Base-by-base conservation (phyloP, 148 eudicot genomes). In the Drosera capensis region DNA sequence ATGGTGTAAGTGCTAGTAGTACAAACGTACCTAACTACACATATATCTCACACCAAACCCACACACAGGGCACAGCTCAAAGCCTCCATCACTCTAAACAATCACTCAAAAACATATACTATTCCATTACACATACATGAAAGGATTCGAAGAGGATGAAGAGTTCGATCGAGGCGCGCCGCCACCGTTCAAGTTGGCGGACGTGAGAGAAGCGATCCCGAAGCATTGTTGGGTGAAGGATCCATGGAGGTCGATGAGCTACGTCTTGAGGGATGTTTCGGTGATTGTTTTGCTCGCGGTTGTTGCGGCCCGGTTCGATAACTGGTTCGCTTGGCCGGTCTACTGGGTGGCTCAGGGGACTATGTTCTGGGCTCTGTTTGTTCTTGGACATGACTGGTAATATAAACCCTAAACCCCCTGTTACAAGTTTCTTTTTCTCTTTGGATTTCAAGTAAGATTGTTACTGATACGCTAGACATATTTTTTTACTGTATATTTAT, bases 291-390 rank as follows among this genome's bases (percentile, higher is more conserved):
- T 77, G 14, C 68, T 77, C 35, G 92, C 81, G 12, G 80, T 68
- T 7, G 65, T 25, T 16, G 92, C 81, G 20, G 67, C 70, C 42
- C 64, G 44, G 35, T 45, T 73, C 34, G 68, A 81, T 52, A 74
- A 36, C 43, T 73, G 84, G 84, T 29, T 55, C 58, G 71, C 74
- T 58, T 81, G 92, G 92, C 92, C 84, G 43, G 49, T 81, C 35
- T 81, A 81, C 57, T 77, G 84, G 92, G 43, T 69, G 66, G 92
- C 84, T 60, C 92, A 80, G 26, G 67, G 84, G 12, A 80, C 84
- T n/a, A 77, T 80, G 90, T 80, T 80, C 31, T 80, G 90, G 92
- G 92, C 92, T 35, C 69, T 81, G 52, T 81, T 77, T 77, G 92
- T 81, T 66, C 92, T 81, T 63, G 92, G 92, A 6, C 92, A 81